A percentile compares a stretch with the other conserved stretches of the same genome.
phyloP scores from a whole-genome alignment of 352 stramenopile species.

The Albugo candida region DNA sequence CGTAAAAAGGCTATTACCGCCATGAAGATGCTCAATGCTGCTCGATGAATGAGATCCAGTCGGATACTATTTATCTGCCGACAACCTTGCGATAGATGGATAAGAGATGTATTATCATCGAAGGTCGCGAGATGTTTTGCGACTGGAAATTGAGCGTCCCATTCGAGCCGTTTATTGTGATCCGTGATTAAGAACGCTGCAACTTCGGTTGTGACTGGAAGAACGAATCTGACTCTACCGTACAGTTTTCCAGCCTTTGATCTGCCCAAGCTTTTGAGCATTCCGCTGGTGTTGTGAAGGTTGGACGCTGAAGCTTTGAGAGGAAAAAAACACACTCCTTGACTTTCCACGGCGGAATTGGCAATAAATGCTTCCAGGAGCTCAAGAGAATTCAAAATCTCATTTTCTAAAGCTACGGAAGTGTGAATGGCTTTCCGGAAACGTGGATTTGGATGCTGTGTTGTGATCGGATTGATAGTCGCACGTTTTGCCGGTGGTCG shows the following conservation, averaged over 20 bases:
- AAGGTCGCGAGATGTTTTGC: conserved; percentile 45
- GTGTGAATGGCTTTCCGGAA: too few relatives aligned
- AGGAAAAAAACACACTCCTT: too few relatives aligned
- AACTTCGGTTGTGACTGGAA: conserved; percentile 48
- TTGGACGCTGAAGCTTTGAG: too few relatives aligned
- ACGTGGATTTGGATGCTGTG: too few relatives aligned
- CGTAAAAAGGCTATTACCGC: conserved; percentile 17
- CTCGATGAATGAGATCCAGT: conserved; percentile 3
- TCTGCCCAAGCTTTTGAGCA: conserved; percentile 18
- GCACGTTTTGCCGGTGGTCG: too few relatives aligned
- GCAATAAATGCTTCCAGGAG: too few relatives aligned
- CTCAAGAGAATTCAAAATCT: too few relatives aligned
- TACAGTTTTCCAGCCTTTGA: conserved; percentile 18
- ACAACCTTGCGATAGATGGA: conserved; percentile 37
- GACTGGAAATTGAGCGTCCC: conserved; percentile 51
- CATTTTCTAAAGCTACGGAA: too few relatives aligned
- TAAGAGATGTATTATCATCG: conserved; percentile 50
- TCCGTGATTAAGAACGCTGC: conserved; percentile 37
- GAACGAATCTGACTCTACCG: conserved; percentile 35
- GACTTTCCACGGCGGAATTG: too few relatives aligned
- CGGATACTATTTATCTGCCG: conserved; percentile 22
- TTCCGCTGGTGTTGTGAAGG: too few relatives aligned
- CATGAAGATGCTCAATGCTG: conserved; percentile 21
- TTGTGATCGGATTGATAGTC: too few relatives aligned
- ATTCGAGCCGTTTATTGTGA: conserved; percentile 45